These are phyloP conservation scores for Paraphaeosphaeria sporulosa DNA, from an alignment of 2,329 filamentous ascomycete species.

Conservation along the genomic window DNA sequence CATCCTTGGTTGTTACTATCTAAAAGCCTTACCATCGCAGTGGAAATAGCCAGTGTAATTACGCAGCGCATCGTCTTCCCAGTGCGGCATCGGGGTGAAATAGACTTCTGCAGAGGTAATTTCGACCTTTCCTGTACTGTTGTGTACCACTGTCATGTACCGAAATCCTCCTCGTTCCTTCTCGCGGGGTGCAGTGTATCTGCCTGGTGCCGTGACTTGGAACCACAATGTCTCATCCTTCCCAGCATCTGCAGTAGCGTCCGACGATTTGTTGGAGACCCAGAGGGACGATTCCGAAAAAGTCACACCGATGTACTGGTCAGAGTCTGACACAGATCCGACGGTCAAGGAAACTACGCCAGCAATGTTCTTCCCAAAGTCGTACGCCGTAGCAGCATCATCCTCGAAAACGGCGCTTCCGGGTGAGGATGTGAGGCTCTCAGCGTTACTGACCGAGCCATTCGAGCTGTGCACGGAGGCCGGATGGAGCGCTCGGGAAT, in stretches of 20 bases:
- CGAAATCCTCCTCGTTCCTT: constrained; percentile 56
- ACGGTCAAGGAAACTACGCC: constrained; percentile 50
- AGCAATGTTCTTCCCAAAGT: constrained; percentile 54
- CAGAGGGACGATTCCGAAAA: constrained; percentile 56
- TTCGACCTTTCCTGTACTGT: constrained; percentile 52
- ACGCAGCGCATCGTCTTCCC: constrained; percentile 43
- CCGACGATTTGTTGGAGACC: constrained; percentile 56
- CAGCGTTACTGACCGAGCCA: constrained; percentile 48
- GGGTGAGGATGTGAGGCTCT: constrained; percentile 36
- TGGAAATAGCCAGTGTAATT: constrained; percentile 55
- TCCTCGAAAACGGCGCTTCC: constrained; percentile 47
- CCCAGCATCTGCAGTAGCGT: constrained; percentile 56
- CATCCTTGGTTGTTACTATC: background rate
- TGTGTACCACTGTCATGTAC: constrained; percentile 56
- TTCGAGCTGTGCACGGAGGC: constrained; percentile 49
- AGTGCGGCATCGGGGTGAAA: constrained; percentile 57
- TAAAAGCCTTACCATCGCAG: constrained; percentile 41
- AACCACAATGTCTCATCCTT: constrained; percentile 61
- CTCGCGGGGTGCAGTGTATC: constrained; percentile 52
- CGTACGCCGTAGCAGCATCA: constrained; percentile 50
- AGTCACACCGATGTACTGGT: constrained; percentile 53
- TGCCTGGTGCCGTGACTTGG: constrained; percentile 46
- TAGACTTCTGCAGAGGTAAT: constrained; percentile 49
- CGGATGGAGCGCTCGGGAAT: constrained; percentile 13
- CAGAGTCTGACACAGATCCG: constrained; percentile 38